Base-by-base conservation (phyloP, 306 rosid species). In the Cucurbita ficifolia region DNA sequence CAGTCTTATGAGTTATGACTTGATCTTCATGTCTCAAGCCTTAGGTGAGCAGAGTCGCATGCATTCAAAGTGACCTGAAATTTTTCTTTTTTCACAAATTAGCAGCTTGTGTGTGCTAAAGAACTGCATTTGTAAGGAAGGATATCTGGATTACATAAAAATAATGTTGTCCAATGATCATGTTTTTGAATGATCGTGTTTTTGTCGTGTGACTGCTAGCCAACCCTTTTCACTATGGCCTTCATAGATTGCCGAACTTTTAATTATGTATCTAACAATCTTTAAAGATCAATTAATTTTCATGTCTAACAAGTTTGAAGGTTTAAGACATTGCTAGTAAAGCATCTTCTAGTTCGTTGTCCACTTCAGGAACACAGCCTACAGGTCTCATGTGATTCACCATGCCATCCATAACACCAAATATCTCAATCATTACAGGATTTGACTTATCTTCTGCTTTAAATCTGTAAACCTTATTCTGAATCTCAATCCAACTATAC, bases 401-500 rank as follows among this genome's bases (percentile, higher is more conserved):
- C 78, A 93, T 80, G 77, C 84, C 77, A 79, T 78, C 80, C 68
- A 90, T 73, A 46, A 85, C 54, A n/a, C 55, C 73, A 67, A 70
- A 35, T 73, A 87, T 79, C 49, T 82, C 87, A 58, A 60, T 45
- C 85, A 85, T 83, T 82, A 70, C 83, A 21, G 76, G 49, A 70
- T 82, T 85, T 61, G 94, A 82, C 74, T 55, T 69, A 59, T 87
- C 92, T 77, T 85, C 97, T 53, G 87, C 94, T 79, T 87, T 84
- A 81, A 90, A 93, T 76, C 64, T 85, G 45, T 84, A 82, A 51
- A 88, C 84, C 46, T 75, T 64, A 42, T 84, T 85, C 58, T 86
- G 81, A 19, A 88, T 68, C 83, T 87, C 92, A 81, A 88, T 79
- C 96, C 98, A 93, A 76, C 98, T 88, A 68, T 63, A 83, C 48